phyloP scores from a whole-genome alignment of 495 filamentous ascomycete species.

The Neurospora sp. region DNA sequence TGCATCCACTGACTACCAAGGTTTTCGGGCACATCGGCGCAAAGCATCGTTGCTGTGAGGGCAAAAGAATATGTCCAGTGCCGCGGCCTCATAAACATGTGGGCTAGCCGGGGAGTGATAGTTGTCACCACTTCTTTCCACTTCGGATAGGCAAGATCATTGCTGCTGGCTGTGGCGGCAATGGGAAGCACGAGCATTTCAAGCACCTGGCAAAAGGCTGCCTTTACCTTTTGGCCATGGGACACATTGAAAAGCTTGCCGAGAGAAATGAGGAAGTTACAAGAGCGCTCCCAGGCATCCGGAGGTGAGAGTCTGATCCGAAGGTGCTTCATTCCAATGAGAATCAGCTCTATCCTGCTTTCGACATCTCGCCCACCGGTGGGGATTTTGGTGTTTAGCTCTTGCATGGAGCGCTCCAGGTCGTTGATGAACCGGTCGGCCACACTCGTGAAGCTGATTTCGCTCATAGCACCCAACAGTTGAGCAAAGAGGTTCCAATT shows the following conservation, averaged over 20 bases:
- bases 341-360: constrained; percentile 67
- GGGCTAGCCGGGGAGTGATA: constrained; percentile 61
- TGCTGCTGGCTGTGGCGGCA: constrained; percentile 61
- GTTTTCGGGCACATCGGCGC: constrained; percentile 73
- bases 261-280: constrained; percentile 73
- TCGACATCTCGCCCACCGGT: constrained; percentile 53
- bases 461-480: constrained; percentile 89
- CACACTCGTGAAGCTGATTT: constrained; percentile 76
- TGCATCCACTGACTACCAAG: constrained; percentile 81
- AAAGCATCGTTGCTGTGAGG: constrained; percentile 72
- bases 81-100: constrained; percentile 81
- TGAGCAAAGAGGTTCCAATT: constrained; percentile 94
- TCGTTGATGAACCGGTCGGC: constrained; percentile 70
- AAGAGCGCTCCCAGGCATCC: constrained; percentile 74
- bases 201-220: constrained; percentile 85
- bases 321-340: constrained; percentile 85
- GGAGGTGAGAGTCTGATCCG: constrained; percentile 59
- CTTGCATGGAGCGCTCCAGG: constrained; percentile 64
- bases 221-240: constrained; percentile 80
- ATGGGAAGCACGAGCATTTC: constrained; percentile 83
- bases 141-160: constrained; percentile 63
- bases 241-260: constrained; percentile 73
- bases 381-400: constrained; percentile 55
- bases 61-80: constrained; percentile 87
- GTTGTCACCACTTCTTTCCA: constrained; percentile 78